A percentile compares a stretch with the other conserved stretches of the same genome.
phyloP scores from a whole-genome alignment of 1,139 yeast genomes.

The Candida tunisiensis region DNA sequence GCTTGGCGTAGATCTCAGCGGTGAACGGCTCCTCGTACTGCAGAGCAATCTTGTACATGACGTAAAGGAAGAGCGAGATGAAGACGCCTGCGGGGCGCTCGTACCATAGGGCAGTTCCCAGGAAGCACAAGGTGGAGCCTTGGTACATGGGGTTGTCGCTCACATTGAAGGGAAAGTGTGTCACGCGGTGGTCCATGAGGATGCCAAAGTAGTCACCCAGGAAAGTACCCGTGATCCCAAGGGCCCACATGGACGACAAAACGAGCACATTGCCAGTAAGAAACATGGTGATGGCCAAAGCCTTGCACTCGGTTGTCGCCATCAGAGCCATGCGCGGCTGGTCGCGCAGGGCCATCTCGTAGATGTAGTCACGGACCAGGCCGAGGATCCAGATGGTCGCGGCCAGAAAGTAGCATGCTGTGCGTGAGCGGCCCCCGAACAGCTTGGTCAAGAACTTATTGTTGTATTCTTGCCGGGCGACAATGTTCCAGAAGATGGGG shows the following conservation, averaged over 20 bases:
- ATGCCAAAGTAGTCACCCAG: slow-evolving; percentile 96
- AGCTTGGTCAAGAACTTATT: slow-evolving; percentile 59
- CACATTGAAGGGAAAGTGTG: slow-evolving; percentile 87
- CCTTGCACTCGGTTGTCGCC: slow-evolving; percentile 22
- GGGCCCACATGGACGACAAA: slow-evolving; percentile 72
- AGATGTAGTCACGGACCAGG: slow-evolving; percentile 60
- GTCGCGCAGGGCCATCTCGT: slow-evolving; percentile 46
- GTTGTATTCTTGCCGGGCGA: slow-evolving; percentile 72
- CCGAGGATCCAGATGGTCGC: slow-evolving; percentile 72
- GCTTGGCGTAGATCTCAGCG: slow-evolving; percentile 62
- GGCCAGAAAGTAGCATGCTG: slow-evolving; percentile 78
- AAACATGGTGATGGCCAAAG: slow-evolving; percentile 32
- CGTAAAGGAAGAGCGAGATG: slow-evolving; percentile 52
- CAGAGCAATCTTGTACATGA: slow-evolving; percentile 74
- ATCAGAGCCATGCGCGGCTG: slow-evolving; percentile 32
- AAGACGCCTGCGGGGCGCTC: slow-evolving; percentile 82
- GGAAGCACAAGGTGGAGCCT: slow-evolving; percentile 76
- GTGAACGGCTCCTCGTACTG: slow-evolving; percentile 94
- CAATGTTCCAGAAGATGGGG: slow-evolving; percentile 91
- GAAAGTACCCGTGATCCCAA: slow-evolving; percentile 93
- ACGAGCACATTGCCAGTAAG: slow-evolving; percentile 67
- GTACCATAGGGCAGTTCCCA: slow-evolving; percentile 79
- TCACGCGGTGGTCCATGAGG: slow-evolving; percentile 76
- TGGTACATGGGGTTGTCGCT: slow-evolving; percentile 93
- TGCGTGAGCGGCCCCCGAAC: slow-evolving; percentile 45